Conservation (phyloP, 2,329 filamentous ascomycete species). For the Fusarium fracticaudum region DNA sequence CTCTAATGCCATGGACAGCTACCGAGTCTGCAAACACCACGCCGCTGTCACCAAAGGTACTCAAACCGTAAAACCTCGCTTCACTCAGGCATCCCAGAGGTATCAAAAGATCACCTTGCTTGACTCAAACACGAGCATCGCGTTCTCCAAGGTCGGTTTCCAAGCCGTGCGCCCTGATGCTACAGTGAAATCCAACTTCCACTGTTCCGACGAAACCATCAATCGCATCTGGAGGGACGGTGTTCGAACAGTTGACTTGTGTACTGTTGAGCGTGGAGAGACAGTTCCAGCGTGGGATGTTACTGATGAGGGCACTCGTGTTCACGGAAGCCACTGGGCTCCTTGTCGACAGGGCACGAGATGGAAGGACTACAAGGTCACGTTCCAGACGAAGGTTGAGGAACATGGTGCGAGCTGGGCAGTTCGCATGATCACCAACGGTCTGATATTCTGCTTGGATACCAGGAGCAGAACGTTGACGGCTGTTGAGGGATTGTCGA, state of each 20-base stretch:
- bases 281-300: not conserved
- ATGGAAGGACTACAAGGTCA: not conserved
- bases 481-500: not conserved
- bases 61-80: not conserved
- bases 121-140: not conserved
- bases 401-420: not conserved
- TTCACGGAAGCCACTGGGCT: constrained; percentile 1
- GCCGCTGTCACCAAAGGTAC: not conserved
- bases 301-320: not conserved
- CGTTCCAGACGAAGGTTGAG: not conserved
- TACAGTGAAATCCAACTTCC: not conserved
- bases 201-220: not conserved
- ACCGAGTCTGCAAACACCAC: not conserved
- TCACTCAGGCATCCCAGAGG: not conserved
- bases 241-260: not conserved
- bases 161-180: not conserved
- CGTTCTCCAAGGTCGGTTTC: not conserved
- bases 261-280: not conserved
- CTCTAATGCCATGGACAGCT: constrained; percentile 3
- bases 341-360: constrained; percentile 4
- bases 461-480: not conserved
- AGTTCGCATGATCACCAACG: not conserved
- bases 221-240: constrained; percentile 3
- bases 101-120: not conserved
- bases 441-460: not conserved